Conservation (phyloP, 73 alveolate species). For the Stentor roeselii region DNA sequence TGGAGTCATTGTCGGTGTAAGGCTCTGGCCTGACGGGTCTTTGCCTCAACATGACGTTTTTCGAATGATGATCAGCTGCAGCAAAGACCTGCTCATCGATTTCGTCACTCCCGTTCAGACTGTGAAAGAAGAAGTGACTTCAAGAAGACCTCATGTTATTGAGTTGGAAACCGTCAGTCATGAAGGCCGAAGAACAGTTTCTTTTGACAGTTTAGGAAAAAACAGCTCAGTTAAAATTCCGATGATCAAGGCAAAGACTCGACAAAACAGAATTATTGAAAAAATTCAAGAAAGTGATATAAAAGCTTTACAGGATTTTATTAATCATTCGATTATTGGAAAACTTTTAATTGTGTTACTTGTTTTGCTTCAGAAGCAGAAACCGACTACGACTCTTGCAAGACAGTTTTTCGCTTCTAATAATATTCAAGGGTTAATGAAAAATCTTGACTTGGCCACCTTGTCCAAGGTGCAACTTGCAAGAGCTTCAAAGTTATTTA, state of each 20-base stretch:
- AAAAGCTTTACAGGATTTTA: neutral
- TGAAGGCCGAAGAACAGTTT: neutral
- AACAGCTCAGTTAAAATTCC: neutral
- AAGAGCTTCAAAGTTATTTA: neutral
- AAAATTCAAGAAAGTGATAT: constrained; percentile 1
- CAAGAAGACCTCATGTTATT: neutral
- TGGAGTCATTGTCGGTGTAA: neutral
- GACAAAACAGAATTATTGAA: neutral
- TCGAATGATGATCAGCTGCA: neutral
- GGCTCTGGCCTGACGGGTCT: neutral
- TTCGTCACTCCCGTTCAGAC: neutral
- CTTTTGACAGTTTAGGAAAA: neutral
- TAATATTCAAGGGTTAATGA: neutral
- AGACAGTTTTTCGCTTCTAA: neutral
- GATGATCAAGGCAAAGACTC: neutral
- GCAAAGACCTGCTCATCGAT: constrained; percentile 1
- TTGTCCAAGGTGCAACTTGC: neutral
- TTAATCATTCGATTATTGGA: neutral
- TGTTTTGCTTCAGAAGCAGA: neutral
- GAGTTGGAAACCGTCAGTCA: neutral
- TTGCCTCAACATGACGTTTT: constrained; percentile 1
- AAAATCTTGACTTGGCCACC: neutral
- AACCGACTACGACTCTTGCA: neutral
- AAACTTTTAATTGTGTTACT: neutral
- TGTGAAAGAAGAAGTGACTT: neutral